These are phyloP conservation scores for Hyphopichia wangnamkhiaoensis DNA, from an alignment of 1,139 yeast genomes.

Conservation along the genomic window DNA sequence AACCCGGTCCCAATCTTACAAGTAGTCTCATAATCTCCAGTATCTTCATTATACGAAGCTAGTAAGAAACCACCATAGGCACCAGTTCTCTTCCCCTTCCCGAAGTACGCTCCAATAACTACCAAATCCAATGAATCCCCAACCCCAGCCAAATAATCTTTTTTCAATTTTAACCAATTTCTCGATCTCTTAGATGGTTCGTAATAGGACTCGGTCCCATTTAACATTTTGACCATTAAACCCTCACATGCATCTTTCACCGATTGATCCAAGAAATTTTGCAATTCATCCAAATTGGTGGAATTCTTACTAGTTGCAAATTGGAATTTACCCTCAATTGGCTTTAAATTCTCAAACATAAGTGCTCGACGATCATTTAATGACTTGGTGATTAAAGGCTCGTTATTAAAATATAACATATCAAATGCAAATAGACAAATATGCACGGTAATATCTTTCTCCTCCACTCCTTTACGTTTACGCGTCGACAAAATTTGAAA, in stretches of 20 bases:
- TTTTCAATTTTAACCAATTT: slow-evolving; percentile 93
- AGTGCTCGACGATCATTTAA: slow-evolving; percentile 68
- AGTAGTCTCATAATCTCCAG: slow-evolving; percentile 91
- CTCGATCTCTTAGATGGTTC: slow-evolving; percentile 95
- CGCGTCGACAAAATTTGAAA: slow-evolving; percentile 92
- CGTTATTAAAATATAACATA: slow-evolving; percentile 69
- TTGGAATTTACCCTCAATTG: slow-evolving; percentile 75
- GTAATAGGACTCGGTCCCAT: slow-evolving; percentile 78
- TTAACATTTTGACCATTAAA: slow-evolving; percentile 87
- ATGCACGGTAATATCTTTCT: slow-evolving; percentile 82
- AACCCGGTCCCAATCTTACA: slow-evolving; percentile 98
- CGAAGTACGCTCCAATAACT: slow-evolving; percentile 91
- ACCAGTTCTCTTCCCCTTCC: slow-evolving; percentile 94
- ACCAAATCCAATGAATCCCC: slow-evolving; percentile 95
- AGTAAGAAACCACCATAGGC: slow-evolving; percentile 90
- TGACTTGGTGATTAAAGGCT: slow-evolving; percentile 66
- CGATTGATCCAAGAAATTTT: slow-evolving; percentile 83
- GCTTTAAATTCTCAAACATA: slow-evolving; percentile 56
- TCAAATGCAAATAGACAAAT: slow-evolving; percentile 95
- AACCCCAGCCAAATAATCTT: slow-evolving; percentile 90
- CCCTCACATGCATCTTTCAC: slow-evolving; percentile 94
- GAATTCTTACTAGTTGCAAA: slow-evolving; percentile 80
- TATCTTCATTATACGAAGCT: slow-evolving; percentile 85
- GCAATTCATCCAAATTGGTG: slow-evolving; percentile 75
- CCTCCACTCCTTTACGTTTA: slow-evolving; percentile 88